Conservation (phyloP, 1,139 yeast species). For the Candida sanyaensis region DNA sequence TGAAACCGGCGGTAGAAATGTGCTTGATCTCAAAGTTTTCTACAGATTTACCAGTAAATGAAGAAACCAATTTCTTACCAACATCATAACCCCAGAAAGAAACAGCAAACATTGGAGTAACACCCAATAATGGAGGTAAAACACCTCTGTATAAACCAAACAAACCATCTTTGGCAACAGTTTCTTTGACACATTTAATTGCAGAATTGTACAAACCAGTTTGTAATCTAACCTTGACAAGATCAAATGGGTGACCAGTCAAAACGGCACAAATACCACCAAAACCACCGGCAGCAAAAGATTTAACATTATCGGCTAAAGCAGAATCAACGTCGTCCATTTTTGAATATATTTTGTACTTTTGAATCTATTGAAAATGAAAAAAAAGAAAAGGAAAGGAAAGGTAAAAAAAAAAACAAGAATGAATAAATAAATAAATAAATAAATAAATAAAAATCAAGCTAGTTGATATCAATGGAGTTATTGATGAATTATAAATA, state of each 20-base stretch:
- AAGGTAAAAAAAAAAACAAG: background rate
- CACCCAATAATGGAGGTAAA: slow-evolving; percentile 87
- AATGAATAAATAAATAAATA: background rate
- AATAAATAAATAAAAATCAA: slow-evolving; percentile 1
- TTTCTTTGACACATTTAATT: slow-evolving; percentile 64
- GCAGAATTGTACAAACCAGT: slow-evolving; percentile 67
- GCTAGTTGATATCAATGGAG: background rate
- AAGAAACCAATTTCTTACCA: slow-evolving; percentile 74
- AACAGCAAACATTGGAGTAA: slow-evolving; percentile 97
- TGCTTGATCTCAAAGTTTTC: slow-evolving; percentile 61
- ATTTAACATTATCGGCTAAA: slow-evolving; percentile 59
- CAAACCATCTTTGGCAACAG: slow-evolving; percentile 71
- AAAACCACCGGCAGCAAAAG: slow-evolving; percentile 87
- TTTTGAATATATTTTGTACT: background rate
- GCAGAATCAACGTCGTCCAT: slow-evolving; percentile 55
- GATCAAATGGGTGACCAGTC: slow-evolving; percentile 95
- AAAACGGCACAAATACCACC: slow-evolving; percentile 53
- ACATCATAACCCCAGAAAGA: slow-evolving; percentile 98
- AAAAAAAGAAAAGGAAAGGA: background rate
- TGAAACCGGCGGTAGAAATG: slow-evolving; percentile 91
- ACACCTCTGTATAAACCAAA: slow-evolving; percentile 86
- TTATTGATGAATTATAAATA: background rate
- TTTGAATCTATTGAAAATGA: background rate
- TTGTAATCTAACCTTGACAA: slow-evolving; percentile 89
- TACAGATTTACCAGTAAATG: slow-evolving; percentile 40